Evolutionary conservation across 805 yeast species (phyloP).

Genomic region (Tetrapisispora nanseiensis): DNA sequence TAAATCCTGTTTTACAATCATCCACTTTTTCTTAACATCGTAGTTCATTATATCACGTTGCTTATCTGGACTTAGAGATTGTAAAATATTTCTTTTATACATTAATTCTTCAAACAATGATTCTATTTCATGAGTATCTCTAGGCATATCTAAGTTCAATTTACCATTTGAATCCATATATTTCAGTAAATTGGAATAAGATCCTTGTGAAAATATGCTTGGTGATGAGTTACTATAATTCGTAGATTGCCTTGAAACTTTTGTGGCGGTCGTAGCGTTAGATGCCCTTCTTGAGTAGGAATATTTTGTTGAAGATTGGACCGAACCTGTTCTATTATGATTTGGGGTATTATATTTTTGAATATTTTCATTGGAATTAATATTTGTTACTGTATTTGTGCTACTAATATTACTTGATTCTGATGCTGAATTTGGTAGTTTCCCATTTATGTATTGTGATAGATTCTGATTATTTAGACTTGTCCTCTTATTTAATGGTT

Average conservation of each 20-base stretch:
- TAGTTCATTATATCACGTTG: constrained; percentile 67
- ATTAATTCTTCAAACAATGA: constrained; percentile 67
- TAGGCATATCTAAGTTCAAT: constrained; percentile 52
- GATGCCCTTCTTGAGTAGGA: constrained; percentile 12
- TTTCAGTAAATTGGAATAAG: constrained; percentile 19
- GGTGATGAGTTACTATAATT: constrained; percentile 16
- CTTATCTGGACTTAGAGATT: constrained; percentile 58
- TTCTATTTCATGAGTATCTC: constrained; percentile 56
- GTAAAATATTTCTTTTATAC: constrained; percentile 68
- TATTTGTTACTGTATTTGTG: background rate
- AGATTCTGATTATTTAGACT: constrained; percentile 23
- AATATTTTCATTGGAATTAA: constrained; percentile 3
- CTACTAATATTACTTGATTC: constrained; percentile 1
- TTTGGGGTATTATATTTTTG: background rate
- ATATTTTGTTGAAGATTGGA: constrained; percentile 20
- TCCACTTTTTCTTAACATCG: constrained; percentile 77
- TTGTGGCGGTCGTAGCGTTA: constrained; percentile 1
- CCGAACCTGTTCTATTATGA: constrained; percentile 16
- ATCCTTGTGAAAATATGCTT: constrained; percentile 23
- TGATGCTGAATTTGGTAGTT: background rate
- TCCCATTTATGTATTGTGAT: constrained; percentile 21
- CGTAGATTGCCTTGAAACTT: constrained; percentile 20
- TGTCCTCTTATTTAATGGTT: constrained; percentile 22
- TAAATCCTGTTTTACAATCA: constrained; percentile 79
- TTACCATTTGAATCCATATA: constrained; percentile 27